These are phyloP conservation scores for Aspergillus jensenii DNA, from an alignment of 2,329 filamentous ascomycete genomes.

Conservation along the genomic window DNA sequence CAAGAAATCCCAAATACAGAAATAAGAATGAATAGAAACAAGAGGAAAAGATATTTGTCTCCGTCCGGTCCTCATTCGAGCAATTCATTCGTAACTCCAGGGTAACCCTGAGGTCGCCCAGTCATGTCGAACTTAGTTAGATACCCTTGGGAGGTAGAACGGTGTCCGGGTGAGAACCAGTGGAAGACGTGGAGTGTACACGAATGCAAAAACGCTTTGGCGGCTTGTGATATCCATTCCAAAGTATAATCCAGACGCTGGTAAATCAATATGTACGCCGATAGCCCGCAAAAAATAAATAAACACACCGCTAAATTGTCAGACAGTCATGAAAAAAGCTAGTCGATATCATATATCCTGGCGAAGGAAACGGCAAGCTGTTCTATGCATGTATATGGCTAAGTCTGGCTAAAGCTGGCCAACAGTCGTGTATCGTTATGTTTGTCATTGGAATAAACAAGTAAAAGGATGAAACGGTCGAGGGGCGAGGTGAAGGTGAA, in stretches of 20 bases:
- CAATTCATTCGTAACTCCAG: neutral
- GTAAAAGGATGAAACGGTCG: constrained; percentile 13
- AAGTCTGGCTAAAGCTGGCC: constrained; percentile 23
- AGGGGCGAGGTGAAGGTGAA: constrained; percentile 12
- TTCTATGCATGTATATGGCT: constrained; percentile 27
- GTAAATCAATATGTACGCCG: constrained; percentile 20
- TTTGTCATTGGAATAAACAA: constrained; percentile 11
- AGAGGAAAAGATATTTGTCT: constrained; percentile 1
- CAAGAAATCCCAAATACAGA: constrained; percentile 12
- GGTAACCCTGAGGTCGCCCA: neutral
- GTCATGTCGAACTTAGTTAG: constrained; percentile 1
- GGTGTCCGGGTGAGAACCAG: neutral
- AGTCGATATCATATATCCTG: constrained; percentile 24
- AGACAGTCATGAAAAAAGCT: constrained; percentile 17
- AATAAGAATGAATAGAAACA: constrained; percentile 4
- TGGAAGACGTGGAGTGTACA: constrained; percentile 15
- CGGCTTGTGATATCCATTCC: constrained; percentile 16
- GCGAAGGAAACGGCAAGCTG: constrained; percentile 24
- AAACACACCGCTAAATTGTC: constrained; percentile 25
- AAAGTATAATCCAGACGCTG: constrained; percentile 11
- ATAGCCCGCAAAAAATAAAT: constrained; percentile 15
- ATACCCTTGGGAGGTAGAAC: neutral
- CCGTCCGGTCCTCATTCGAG: constrained; percentile 4
- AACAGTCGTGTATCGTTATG: constrained; percentile 20
- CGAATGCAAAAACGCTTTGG: constrained; percentile 16